These are phyloP conservation scores for Chondrus crispus DNA, from an alignment of 23 red algal species.

Conservation along the genomic window DNA sequence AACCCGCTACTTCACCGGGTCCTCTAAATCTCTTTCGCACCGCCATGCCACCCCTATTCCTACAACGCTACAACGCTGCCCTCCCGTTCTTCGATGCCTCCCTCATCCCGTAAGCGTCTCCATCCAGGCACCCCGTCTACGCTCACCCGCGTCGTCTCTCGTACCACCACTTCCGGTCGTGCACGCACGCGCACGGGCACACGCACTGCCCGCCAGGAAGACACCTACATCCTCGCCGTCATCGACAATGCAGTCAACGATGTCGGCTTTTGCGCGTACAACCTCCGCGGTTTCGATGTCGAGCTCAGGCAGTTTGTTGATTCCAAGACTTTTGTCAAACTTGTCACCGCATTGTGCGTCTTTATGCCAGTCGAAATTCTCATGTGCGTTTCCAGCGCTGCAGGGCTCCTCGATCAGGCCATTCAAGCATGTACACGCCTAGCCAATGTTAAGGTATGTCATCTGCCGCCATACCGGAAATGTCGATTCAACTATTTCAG, in stretches of 20 bases:
- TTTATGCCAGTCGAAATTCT: conserved; percentile 73
- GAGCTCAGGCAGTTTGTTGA: conserved; percentile 82
- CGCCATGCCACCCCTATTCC: too few species aligned
- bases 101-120: too few species aligned
- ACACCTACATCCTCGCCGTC: conserved; percentile 70
- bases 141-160: too few species aligned
- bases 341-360: conserved; percentile 60
- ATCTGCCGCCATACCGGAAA: too few species aligned
- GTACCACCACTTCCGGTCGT: background rate
- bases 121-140: too few species aligned
- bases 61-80: too few species aligned
- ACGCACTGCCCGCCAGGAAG: conserved; percentile 24
- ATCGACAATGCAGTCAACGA: conserved; percentile 80
- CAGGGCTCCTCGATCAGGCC: conserved; percentile 49
- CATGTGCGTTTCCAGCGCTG: conserved; percentile 36
- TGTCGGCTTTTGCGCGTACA: conserved; percentile 81
- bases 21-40: too few species aligned
- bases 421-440: conserved; percentile 38
- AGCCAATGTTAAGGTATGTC: conserved; percentile 32
- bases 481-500: too few species aligned
- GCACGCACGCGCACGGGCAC: conserved; percentile 32
- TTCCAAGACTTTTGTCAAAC: conserved; percentile 63
- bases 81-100: too few species aligned
- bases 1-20: too few species aligned
- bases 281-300: conserved; percentile 70